phyloP scores from a whole-genome alignment of 306 rosid genomes.

The Potentilla sterilis region DNA sequence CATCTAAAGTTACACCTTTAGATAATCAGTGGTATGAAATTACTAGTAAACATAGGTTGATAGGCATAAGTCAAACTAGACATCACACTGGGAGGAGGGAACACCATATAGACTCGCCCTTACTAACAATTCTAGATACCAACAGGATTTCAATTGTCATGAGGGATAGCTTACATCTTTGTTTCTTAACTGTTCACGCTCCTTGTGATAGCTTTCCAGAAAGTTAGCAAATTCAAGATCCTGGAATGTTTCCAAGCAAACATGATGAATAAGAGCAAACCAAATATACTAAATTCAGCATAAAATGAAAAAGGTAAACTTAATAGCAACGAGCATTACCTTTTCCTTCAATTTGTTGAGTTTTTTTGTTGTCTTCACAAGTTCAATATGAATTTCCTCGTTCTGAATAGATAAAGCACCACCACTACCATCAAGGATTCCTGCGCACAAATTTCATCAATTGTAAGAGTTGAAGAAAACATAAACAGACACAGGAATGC shows the following conservation, averaged over 20 bases:
- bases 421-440: constrained; percentile 30
- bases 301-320: neutral
- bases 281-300: constrained; percentile 2
- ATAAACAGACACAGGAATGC: neutral
- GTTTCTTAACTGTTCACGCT: constrained; percentile 28
- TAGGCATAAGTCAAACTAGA: too few relatives aligned
- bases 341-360: constrained; percentile 65
- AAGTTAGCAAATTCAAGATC: constrained; percentile 63
- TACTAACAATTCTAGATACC: neutral
- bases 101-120: neutral
- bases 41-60: neutral
- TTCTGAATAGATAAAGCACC: constrained; percentile 51
- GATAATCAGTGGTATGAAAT: neutral
- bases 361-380: constrained; percentile 49
- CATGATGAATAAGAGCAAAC: constrained; percentile 9
- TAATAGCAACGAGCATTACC: constrained; percentile 38
- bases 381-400: constrained; percentile 49
- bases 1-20: neutral
- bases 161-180: constrained; percentile 60
- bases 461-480: neutral
- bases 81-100: neutral
- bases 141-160: neutral
- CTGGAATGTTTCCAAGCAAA: constrained; percentile 47
- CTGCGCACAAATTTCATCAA: constrained; percentile 41
- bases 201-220: constrained; percentile 44